These are phyloP conservation scores for Talaromyces sp. DNA, from an alignment of 2,329 filamentous ascomycete genomes.

Conservation along the genomic window DNA sequence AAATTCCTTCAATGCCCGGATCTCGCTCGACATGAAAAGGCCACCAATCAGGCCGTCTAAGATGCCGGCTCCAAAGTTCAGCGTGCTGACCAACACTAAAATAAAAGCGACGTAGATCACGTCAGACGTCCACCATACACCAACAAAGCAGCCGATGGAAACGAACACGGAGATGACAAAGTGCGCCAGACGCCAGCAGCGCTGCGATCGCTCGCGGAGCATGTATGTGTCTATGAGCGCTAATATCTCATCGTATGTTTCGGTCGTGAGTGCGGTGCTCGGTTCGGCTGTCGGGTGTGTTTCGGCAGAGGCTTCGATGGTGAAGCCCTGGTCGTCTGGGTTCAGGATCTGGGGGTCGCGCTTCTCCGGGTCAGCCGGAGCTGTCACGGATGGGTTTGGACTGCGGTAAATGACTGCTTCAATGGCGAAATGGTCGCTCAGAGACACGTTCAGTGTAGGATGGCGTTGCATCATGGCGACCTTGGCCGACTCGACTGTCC, in stretches of 20 bases:
- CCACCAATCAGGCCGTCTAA: constrained; percentile 82
- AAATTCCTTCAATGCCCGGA: constrained; percentile 81
- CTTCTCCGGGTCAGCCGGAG: constrained; percentile 7
- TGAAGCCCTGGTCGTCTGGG: constrained; percentile 13
- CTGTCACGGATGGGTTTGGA: neutral
- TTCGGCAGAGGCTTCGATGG: constrained; percentile 1
- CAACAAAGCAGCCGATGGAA: constrained; percentile 69
- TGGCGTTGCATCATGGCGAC: constrained; percentile 81
- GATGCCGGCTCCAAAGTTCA: constrained; percentile 69
- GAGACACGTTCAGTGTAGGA: constrained; percentile 71
- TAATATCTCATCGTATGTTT: constrained; percentile 67
- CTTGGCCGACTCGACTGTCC: constrained; percentile 64
- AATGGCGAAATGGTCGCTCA: constrained; percentile 93
- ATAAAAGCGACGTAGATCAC: constrained; percentile 72
- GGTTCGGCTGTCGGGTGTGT: constrained; percentile 15
- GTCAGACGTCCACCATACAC: constrained; percentile 69
- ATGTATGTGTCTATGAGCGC: constrained; percentile 64
- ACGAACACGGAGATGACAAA: constrained; percentile 64
- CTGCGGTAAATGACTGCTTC: constrained; percentile 62
- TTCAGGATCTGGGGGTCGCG: constrained; percentile 9
- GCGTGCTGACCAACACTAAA: constrained; percentile 70
- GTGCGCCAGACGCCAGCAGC: constrained; percentile 65
- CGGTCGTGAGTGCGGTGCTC: constrained; percentile 36
- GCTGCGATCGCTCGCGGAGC: constrained; percentile 65
- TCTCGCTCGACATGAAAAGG: constrained; percentile 78